A percentile compares a stretch with the other conserved stretches of the same genome.
These are phyloP conservation scores for Yarrowia divulgata DNA, from an alignment of 805 yeast genomes.

Conservation along the genomic window DNA sequence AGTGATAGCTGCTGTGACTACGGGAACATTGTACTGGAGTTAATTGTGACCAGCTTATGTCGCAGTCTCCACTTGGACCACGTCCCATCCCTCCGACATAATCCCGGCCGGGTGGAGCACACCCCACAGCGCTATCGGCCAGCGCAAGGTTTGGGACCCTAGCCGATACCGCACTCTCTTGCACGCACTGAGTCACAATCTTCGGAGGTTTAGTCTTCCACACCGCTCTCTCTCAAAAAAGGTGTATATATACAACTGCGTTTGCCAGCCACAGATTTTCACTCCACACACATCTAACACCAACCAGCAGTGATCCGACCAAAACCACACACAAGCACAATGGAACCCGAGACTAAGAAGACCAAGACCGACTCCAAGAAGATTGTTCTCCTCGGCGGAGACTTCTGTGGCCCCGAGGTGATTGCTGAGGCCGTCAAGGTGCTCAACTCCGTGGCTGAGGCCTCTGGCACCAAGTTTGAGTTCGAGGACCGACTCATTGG, in stretches of 20 bases:
- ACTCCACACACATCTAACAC: neutral
- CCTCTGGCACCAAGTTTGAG: conserved; percentile 63
- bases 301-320: neutral
- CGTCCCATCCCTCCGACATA: conserved; percentile 1
- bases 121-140: conserved; percentile 18
- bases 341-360: conserved; percentile 39
- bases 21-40: too few species aligned
- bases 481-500: conserved; percentile 89
- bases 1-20: too few species aligned
- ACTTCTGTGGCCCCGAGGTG: conserved; percentile 94
- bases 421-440: conserved; percentile 92
- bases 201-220: conserved; percentile 13
- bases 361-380: conserved; percentile 57
- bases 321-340: conserved; percentile 1
- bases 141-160: neutral
- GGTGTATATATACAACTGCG: conserved; percentile 27
- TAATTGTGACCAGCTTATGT: too few species aligned
- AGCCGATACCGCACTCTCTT: conserved; percentile 36
- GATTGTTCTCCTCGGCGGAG: conserved; percentile 92
- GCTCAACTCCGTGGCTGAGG: conserved; percentile 74
- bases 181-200: conserved; percentile 15
- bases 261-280: conserved; percentile 22
- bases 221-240: neutral
- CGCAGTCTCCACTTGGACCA: too few species aligned
- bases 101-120: conserved; percentile 6